These are phyloP conservation scores for Tylopilus felleus DNA, from an alignment of 768 basidiomycete species.

Conservation along the genomic window DNA sequence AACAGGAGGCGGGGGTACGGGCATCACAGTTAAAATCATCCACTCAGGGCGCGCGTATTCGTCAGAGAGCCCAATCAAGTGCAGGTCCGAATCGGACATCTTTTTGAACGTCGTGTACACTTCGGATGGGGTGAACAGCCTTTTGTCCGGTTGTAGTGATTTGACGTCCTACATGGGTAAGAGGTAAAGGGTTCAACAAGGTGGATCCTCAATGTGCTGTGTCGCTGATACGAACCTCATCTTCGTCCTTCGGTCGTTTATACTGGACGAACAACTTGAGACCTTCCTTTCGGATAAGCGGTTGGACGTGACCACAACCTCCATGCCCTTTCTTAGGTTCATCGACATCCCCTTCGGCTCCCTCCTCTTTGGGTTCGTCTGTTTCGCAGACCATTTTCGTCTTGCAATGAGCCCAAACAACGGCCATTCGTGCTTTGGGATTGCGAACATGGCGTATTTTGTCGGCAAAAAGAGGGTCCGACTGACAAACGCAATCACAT, in stretches of 20 bases:
- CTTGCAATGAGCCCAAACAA: constrained; percentile 86
- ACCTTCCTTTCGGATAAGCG: constrained; percentile 88
- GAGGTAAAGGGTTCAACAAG: constrained; percentile 8
- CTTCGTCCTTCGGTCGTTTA: constrained; percentile 92
- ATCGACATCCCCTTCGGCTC: constrained; percentile 56
- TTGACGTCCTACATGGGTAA: constrained; percentile 61
- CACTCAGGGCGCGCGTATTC: constrained; percentile 97
- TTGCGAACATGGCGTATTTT: constrained; percentile 85
- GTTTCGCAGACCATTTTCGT: constrained; percentile 85
- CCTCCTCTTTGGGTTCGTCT: constrained; percentile 86
- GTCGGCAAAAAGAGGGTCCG: constrained; percentile 79
- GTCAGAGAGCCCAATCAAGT: constrained; percentile 87
- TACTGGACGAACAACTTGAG: constrained; percentile 92
- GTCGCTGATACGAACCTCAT: constrained; percentile 65
- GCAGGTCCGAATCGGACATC: constrained; percentile 86
- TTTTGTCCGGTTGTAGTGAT: constrained; percentile 76
- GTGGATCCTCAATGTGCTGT: neutral
- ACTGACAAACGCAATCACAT: constrained; percentile 47
- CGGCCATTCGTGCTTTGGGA: constrained; percentile 81
- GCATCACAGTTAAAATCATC: constrained; percentile 99
- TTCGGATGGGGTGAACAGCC: constrained; percentile 78
- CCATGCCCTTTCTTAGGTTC: constrained; percentile 90
- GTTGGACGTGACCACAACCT: constrained; percentile 95
- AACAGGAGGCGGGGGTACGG: constrained; percentile 96
- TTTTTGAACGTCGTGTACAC: constrained; percentile 96